These are phyloP conservation scores for Fragosphaeria purpurea DNA, from an alignment of 2,329 filamentous ascomycete genomes.

Conservation along the genomic window DNA sequence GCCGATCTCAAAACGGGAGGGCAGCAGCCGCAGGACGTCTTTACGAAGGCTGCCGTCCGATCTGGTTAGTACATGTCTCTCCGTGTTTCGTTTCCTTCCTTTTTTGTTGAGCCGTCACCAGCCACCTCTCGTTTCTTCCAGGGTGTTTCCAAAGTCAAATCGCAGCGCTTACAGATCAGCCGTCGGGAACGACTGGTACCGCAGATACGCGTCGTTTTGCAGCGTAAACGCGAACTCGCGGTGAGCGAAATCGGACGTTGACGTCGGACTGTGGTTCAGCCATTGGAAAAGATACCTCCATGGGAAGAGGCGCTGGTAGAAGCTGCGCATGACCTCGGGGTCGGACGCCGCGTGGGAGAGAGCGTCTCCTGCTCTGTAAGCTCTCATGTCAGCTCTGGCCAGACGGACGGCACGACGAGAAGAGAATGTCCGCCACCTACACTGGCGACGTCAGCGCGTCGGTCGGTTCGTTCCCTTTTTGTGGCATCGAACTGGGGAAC, in stretches of 20 bases:
- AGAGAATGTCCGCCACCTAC: too few species aligned
- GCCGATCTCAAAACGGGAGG: slow-evolving; percentile 93
- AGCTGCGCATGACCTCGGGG: slow-evolving; percentile 78
- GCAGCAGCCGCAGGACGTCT: slow-evolving; percentile 78
- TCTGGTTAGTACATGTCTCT: too few species aligned
- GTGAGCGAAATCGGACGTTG: slow-evolving; percentile 79
- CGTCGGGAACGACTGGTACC: slow-evolving; percentile 65
- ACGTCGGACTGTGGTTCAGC: slow-evolving; percentile 86
- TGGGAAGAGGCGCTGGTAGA: slow-evolving; percentile 92
- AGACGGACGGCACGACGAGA: too few species aligned
- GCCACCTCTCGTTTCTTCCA: too few species aligned
- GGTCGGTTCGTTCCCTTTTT: not conserved
- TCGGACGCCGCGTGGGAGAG: slow-evolving; percentile 44
- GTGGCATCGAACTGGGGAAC: slow-evolving; percentile 33
- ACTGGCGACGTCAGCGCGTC: too few species aligned
- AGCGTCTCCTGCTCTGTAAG: not conserved
- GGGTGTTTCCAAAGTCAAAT: too few species aligned
- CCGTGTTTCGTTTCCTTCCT: too few species aligned
- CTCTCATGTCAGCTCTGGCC: too few species aligned
- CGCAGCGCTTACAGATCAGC: slow-evolving; percentile 36
- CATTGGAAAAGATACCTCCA: slow-evolving; percentile 94
- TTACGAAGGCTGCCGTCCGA: slow-evolving; percentile 59
- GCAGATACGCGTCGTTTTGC: slow-evolving; percentile 82
- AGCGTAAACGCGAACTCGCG: slow-evolving; percentile 94
- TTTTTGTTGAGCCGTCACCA: too few species aligned